Conservation (phyloP, 495 filamentous ascomycete species). For the Tuber indicum region DNA sequence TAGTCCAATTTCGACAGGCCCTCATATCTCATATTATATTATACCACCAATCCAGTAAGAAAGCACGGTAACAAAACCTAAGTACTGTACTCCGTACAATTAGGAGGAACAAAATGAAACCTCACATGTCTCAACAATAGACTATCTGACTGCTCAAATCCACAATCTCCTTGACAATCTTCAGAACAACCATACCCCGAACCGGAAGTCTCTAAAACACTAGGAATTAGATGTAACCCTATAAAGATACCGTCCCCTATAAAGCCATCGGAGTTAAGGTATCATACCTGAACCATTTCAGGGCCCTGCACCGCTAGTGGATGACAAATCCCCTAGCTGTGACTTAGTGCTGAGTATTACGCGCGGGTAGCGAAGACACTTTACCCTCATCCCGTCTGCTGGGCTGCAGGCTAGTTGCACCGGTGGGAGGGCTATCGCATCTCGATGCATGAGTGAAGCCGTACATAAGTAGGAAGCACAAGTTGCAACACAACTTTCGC, state of each 20-base stretch:
- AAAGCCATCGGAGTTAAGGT: not conserved
- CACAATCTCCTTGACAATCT: not conserved
- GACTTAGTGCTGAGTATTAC: not conserved
- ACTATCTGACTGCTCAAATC: not conserved
- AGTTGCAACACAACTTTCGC: not conserved
- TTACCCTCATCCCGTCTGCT: not conserved
- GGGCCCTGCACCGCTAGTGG: not conserved
- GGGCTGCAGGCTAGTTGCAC: not conserved
- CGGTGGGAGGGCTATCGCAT: not conserved
- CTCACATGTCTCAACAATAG: not conserved
- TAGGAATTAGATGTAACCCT: not conserved
- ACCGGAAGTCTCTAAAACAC: not conserved
- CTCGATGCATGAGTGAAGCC: not conserved
- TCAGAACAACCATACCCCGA: not conserved
- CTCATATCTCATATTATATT: not conserved
- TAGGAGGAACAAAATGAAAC: not conserved
- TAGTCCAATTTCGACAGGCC: not conserved
- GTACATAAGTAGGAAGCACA: not conserved
- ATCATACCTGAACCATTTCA: not conserved
- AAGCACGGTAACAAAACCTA: not conserved
- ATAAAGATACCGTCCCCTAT: not conserved
- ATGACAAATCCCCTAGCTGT: not conserved
- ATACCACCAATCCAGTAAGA: not conserved
- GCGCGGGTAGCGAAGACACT: not conserved
- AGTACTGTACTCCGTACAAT: not conserved